Percentiles rank a stretch among this genome's conserved stretches.
phyloP scores from a whole-genome alignment of 1,284 basidiomycete genomes.

The Porodaedalea pini region DNA sequence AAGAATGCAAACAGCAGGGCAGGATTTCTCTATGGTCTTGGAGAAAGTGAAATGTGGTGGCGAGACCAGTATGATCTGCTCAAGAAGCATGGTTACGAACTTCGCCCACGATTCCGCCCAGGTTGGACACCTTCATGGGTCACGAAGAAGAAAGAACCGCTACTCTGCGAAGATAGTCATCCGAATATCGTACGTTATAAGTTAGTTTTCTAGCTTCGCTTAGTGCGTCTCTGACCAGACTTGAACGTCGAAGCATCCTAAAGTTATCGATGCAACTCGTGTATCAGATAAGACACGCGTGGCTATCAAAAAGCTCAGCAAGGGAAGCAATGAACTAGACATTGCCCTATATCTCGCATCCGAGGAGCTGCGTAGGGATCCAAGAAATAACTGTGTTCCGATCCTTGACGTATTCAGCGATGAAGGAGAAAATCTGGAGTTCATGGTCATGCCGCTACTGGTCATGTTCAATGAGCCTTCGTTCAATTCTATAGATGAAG shows the following conservation, averaged over 20 bases:
- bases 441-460: slow-evolving; percentile 15
- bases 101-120: slow-evolving; percentile 27
- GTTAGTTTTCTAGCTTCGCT: too few species aligned
- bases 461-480: background rate
- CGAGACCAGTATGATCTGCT: slow-evolving; percentile 24
- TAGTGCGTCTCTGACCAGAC: too few species aligned
- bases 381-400: slow-evolving; percentile 12
- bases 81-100: slow-evolving; percentile 25
- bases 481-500: slow-evolving; percentile 8
- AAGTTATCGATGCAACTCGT: slow-evolving; percentile 2
- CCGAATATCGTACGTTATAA: slow-evolving; percentile 26
- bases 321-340: background rate
- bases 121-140: slow-evolving; percentile 31
- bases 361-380: background rate
- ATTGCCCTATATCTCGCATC: background rate
- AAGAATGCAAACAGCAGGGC: too few species aligned
- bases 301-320: background rate
- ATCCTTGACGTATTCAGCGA: slow-evolving; percentile 6
- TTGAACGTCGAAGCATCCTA: background rate
- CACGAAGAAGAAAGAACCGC: slow-evolving; percentile 14
- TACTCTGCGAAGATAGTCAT: slow-evolving; percentile 25
- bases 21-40: too few species aligned
- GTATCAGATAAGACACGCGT: background rate
- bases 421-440: background rate
- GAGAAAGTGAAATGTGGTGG: slow-evolving; percentile 26